Evolutionary conservation across 1,284 basidiomycete species (phyloP), one percentile per base, ranked within the genome.

Genomic region (Mycosarcoma maydis): DNA sequence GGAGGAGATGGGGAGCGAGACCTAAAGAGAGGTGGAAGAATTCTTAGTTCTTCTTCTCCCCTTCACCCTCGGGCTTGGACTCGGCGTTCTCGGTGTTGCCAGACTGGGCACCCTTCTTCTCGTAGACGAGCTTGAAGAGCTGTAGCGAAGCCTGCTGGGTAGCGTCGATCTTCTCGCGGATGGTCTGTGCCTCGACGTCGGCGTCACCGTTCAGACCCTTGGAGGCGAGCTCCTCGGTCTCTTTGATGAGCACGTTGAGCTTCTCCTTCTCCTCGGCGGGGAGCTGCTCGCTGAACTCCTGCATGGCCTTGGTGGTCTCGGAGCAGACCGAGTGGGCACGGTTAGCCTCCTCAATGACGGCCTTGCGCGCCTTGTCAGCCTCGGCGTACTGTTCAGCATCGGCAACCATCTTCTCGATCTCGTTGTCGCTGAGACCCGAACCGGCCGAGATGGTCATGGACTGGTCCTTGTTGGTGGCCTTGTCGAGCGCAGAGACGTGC

Each of bases 61-160:
- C 75, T 66, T 78, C 75, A n/a, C 58, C 72, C 54, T 68, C 64
- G 24, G 52, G 49, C 52, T 57, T 56, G 36, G 62, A 32, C 62
- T 66, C 57, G 32, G 50, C 62, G 52, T 40, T 58, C 34, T 59
- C 57, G n/a, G 32, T 34, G 22, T 32, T 34, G 53, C n/a, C n/a
- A n/a, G 86, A 86, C 84, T 90, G 89, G 49, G 88, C 88, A 75
- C 88, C 88, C 69, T 90, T 88, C 87, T 92, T 92, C 87, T 96
- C 92, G 84, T 97, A 96, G 24, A 94, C 90, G 89, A 95, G 96
- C 85, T 96, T 92, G 93, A 98, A 98, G 72, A 98, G 90, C 75
- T 92, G 92, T 43, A 98, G 88, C 27, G 92, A 95, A 37, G 94
- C 94, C 82, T 92, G 90, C 83, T 98, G 94, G n/a, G 93, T 93